phyloP scores from a whole-genome alignment of 176 grass and related monocot genomes.

The Ensete glaucum region DNA sequence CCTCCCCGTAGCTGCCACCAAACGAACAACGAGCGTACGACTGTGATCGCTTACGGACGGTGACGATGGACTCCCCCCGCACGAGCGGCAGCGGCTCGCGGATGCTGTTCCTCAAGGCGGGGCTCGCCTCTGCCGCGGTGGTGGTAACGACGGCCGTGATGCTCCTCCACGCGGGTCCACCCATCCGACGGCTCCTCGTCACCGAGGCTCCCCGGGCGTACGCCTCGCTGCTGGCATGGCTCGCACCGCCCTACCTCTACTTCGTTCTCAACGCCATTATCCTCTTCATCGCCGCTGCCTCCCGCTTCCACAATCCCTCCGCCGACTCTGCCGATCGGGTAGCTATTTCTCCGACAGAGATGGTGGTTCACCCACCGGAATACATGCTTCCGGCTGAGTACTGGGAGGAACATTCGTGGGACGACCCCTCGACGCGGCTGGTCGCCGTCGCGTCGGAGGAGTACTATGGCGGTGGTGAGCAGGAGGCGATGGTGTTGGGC shows the following conservation, averaged over 20 bases:
- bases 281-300: slow-evolving; percentile 77
- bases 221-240: slow-evolving; percentile 29
- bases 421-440: not conserved
- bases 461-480: too few species aligned
- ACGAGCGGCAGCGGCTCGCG: too few species aligned
- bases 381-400: not conserved
- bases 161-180: slow-evolving; percentile 32
- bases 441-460: too few species aligned
- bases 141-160: slow-evolving; percentile 28
- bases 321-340: not conserved
- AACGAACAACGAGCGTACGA: not conserved
- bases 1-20: not conserved
- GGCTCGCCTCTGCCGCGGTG: slow-evolving; percentile 21
- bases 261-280: slow-evolving; percentile 90
- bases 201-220: slow-evolving; percentile 54
- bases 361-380: not conserved
- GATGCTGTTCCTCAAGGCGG: slow-evolving; percentile 32
- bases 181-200: slow-evolving; percentile 27
- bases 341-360: not conserved
- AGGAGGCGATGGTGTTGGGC: not conserved
- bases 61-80: too few species aligned
- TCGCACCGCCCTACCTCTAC: slow-evolving; percentile 84
- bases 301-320: slow-evolving; percentile 41
- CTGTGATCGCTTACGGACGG: not conserved
- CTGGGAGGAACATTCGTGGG: not conserved